phyloP scores from a whole-genome alignment of 2,329 filamentous ascomycete species.

The Apiospora rasikravindrae region DNA sequence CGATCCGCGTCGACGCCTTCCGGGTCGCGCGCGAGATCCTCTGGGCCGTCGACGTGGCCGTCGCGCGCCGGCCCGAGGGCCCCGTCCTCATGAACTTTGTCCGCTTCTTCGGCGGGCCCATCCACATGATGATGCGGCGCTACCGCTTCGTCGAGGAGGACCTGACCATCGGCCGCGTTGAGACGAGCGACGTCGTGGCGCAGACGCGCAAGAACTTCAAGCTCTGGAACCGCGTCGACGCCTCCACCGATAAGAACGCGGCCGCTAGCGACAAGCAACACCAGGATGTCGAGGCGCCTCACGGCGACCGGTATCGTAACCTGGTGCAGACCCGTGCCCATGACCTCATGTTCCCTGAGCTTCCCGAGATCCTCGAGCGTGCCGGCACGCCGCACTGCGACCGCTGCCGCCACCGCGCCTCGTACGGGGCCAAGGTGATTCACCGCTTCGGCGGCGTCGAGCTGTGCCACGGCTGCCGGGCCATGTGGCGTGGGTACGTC shows the following conservation, averaged over 20 bases:
- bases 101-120: conserved; percentile 38
- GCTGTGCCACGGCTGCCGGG: conserved; percentile 23
- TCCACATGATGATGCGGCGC: conserved; percentile 42
- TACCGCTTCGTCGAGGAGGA: conserved; percentile 42
- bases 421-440: conserved; percentile 24
- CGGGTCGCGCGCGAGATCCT: conserved; percentile 36
- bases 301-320: conserved; percentile 22
- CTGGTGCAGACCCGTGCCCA: conserved; percentile 24
- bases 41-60: conserved; percentile 39
- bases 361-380: conserved; percentile 25
- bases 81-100: conserved; percentile 33
- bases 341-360: conserved; percentile 27
- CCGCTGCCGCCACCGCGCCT: conserved; percentile 21
- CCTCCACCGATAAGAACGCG: not conserved
- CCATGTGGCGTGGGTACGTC: conserved; percentile 19
- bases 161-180: conserved; percentile 34
- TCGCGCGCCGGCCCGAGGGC: conserved; percentile 15
- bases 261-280: too few relatives aligned
- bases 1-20: conserved; percentile 32
- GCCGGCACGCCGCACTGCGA: conserved; percentile 22
- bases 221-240: conserved; percentile 40
- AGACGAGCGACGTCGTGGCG: conserved; percentile 32
- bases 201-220: conserved; percentile 35
- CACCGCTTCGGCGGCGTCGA: conserved; percentile 28
- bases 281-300: not conserved